Conservation (phyloP, 1,139 yeast genomes). For the Taphrina deformans region DNA sequence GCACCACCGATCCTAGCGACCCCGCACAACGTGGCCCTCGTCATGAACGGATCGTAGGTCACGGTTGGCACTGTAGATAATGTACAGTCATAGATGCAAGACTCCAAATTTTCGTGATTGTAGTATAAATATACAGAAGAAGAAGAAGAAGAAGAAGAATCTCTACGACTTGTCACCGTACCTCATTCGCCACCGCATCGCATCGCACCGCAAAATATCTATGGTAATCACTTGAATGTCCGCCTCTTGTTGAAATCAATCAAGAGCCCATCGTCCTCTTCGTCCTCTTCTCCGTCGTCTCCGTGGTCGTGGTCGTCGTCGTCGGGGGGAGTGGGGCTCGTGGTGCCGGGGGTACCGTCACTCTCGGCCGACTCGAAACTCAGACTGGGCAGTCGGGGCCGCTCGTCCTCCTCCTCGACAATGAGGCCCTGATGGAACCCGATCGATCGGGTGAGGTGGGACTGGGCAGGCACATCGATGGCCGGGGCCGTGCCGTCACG, state of each 20-base stretch:
- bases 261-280: slow-evolving; percentile 20
- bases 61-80: neutral
- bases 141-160: too few species aligned
- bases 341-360: neutral
- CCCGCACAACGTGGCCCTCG: slow-evolving; percentile 1
- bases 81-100: too few species aligned
- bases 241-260: slow-evolving; percentile 29
- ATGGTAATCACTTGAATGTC: neutral
- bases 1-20: slow-evolving; percentile 11
- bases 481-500: neutral
- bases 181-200: neutral
- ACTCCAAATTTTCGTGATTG: too few species aligned
- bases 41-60: slow-evolving; percentile 1
- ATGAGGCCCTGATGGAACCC: slow-evolving; percentile 12
- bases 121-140: too few species aligned
- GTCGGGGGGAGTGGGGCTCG: neutral
- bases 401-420: neutral
- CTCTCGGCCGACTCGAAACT: neutral
- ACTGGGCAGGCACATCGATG: neutral
- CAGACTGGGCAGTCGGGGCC: slow-evolving; percentile 2
- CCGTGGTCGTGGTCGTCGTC: neutral
- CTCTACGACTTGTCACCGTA: too few species aligned
- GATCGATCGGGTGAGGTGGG: slow-evolving; percentile 10
- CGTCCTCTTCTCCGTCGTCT: slow-evolving; percentile 4
- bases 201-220: neutral